These are phyloP conservation scores for Aspergillus niger DNA, from an alignment of 2,329 filamentous ascomycete genomes.

Conservation along the genomic window DNA sequence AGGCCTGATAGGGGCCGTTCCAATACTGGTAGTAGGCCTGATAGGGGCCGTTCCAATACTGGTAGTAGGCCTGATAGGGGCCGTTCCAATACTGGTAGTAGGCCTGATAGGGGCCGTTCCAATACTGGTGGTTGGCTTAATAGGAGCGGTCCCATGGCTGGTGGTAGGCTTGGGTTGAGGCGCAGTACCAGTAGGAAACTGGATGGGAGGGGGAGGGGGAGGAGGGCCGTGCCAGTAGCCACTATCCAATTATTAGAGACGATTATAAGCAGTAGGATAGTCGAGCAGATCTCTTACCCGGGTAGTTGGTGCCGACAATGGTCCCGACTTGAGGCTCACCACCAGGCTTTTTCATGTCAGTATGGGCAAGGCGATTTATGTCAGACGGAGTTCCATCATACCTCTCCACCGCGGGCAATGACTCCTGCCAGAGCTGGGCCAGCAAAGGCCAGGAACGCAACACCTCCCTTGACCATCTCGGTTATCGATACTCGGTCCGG, in stretches of 20 bases:
- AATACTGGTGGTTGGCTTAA: slow-evolving; percentile 1
- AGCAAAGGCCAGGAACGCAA: slow-evolving; percentile 40
- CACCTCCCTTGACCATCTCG: slow-evolving; percentile 40
- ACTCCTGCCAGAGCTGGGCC: slow-evolving; percentile 40
- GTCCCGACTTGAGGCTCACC: background rate
- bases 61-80: background rate
- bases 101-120: slow-evolving; percentile 1
- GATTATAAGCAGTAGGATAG: background rate
- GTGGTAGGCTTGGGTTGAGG: slow-evolving; percentile 2
- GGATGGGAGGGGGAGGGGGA: background rate
- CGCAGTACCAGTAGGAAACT: slow-evolving; percentile 8
- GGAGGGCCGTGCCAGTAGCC: slow-evolving; percentile 3
- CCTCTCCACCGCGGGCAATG: slow-evolving; percentile 23
- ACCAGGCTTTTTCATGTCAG: background rate
- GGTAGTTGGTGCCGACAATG: background rate
- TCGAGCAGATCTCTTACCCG: background rate
- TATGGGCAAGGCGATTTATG: background rate
- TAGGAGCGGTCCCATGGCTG: slow-evolving; percentile 1
- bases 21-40: slow-evolving; percentile 10
- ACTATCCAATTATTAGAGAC: background rate
- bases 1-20: background rate
- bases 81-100: background rate
- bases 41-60: slow-evolving; percentile 1
- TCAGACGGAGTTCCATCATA: background rate
- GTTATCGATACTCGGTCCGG: slow-evolving; percentile 16